Percentiles rank a stretch among this genome's conserved stretches.
These are phyloP conservation scores for Sergeia podlipaevii DNA, from an alignment of 208 protist genomes.

Conservation along the genomic window DNA sequence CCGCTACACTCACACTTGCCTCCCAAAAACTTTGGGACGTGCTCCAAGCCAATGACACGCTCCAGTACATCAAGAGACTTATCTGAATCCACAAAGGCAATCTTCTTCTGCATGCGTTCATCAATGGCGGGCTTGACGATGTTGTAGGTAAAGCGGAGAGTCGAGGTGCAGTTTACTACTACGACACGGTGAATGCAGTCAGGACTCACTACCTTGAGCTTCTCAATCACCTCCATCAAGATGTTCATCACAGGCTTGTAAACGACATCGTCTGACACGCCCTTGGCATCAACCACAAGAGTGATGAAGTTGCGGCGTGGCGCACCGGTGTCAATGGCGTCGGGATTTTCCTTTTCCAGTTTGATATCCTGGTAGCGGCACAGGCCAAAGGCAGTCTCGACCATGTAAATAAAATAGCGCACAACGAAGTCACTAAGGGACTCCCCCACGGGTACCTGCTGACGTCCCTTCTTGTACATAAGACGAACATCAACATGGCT, in stretches of 20 bases:
- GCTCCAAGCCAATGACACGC: constrained; percentile 33
- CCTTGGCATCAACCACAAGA: constrained; percentile 22
- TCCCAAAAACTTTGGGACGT: constrained; percentile 31
- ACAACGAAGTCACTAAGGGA: constrained; percentile 26
- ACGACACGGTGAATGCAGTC: constrained; percentile 48
- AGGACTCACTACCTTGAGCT: constrained; percentile 44
- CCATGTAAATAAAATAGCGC: constrained; percentile 19
- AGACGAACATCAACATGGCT: constrained; percentile 31
- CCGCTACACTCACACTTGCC: constrained; percentile 34
- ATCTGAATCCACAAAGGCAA: constrained; percentile 27
- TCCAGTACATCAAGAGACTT: constrained; percentile 17
- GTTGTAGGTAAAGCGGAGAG: constrained; percentile 35
- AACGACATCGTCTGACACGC: constrained; percentile 20
- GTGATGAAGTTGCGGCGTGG: constrained; percentile 22
- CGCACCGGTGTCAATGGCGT: constrained; percentile 2
- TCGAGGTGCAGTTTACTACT: constrained; percentile 42
- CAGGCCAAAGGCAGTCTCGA: constrained; percentile 33
- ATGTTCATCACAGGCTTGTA: constrained; percentile 17
- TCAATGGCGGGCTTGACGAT: constrained; percentile 40
- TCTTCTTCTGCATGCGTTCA: constrained; percentile 34
- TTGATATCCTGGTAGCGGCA: constrained; percentile 46
- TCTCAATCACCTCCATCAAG: constrained; percentile 9
- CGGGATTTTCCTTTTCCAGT: too few relatives aligned
- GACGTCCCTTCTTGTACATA: constrained; percentile 25
- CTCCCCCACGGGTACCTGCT: constrained; percentile 30